A percentile compares a stretch with the other conserved stretches of the same genome.
phyloP scores from a whole-genome alignment of 1,284 basidiomycete species.

The Ustilago vetiveriae region DNA sequence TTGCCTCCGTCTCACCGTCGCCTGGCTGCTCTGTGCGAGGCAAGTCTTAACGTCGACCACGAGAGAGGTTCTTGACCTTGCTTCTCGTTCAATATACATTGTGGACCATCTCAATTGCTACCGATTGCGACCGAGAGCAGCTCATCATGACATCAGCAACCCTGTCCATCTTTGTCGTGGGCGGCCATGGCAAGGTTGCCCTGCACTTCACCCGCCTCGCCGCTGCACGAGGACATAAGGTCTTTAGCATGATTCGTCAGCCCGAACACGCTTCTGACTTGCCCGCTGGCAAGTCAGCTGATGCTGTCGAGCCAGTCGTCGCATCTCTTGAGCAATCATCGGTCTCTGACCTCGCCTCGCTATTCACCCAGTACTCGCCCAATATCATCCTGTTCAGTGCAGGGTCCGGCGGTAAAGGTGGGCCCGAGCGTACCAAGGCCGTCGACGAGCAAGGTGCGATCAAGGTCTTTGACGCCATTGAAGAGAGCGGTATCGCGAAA shows the following conservation, averaged over 20 bases:
- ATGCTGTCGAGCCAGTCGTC: constrained; percentile 71
- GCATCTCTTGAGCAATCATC: constrained; percentile 74
- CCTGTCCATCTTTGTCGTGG: constrained; percentile 51
- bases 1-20: not conserved
- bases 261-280: constrained; percentile 48
- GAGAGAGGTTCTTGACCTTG: too few relatives aligned
- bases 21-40: too few relatives aligned
- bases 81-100: not conserved
- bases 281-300: constrained; percentile 24
- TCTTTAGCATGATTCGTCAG: constrained; percentile 53
- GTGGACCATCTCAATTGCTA: too few relatives aligned
- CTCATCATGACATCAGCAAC: constrained; percentile 20
- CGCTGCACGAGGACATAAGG: constrained; percentile 40
- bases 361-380: constrained; percentile 71
- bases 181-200: constrained; percentile 57
- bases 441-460: constrained; percentile 79
- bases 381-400: constrained; percentile 75
- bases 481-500: constrained; percentile 69
- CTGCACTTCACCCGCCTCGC: constrained; percentile 51
- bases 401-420: constrained; percentile 77
- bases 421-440: constrained; percentile 73
- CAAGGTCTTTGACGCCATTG: constrained; percentile 79
- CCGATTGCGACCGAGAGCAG: not conserved
- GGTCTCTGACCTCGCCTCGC: constrained; percentile 70
- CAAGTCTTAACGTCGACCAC: too few relatives aligned